phyloP scores from a whole-genome alignment of 257 asterid genomes.

The Cynanchum wilfordii region DNA sequence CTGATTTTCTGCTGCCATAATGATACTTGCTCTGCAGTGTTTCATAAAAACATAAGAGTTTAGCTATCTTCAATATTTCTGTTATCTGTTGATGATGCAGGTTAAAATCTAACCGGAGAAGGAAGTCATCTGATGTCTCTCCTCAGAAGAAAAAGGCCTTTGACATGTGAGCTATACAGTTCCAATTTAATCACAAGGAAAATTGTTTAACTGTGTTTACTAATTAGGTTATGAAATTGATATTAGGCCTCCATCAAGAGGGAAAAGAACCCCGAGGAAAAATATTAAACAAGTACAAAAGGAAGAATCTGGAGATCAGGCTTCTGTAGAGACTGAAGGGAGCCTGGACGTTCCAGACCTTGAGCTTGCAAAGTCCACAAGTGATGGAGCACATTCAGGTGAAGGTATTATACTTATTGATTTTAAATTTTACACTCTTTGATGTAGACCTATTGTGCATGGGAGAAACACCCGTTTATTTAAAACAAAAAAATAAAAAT shows the following conservation, averaged over 20 bases:
- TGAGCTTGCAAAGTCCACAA: slow-evolving; percentile 31
- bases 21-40: not conserved
- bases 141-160: slow-evolving; percentile 34
- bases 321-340: slow-evolving; percentile 40
- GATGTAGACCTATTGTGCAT: not conserved
- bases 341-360: slow-evolving; percentile 32
- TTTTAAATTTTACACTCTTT: not conserved
- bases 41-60: not conserved
- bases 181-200: slow-evolving; percentile 17
- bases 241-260: slow-evolving; percentile 65
- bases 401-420: slow-evolving; percentile 13
- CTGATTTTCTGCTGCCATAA: not conserved
- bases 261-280: slow-evolving; percentile 80
- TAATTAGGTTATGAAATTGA: slow-evolving; percentile 28
- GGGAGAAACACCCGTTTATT: not conserved
- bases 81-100: slow-evolving; percentile 34
- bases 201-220: slow-evolving; percentile 12
- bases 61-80: slow-evolving; percentile 1
- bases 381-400: slow-evolving; percentile 51
- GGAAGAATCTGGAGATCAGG: slow-evolving; percentile 33
- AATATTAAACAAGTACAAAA: slow-evolving; percentile 43
- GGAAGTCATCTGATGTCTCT: slow-evolving; percentile 40
- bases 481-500: too few relatives aligned
- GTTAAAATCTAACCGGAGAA: slow-evolving; percentile 47
- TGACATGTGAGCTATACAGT: slow-evolving; percentile 49